Evolutionary conservation across 495 filamentous ascomycete genomes (phyloP), one percentile per base, ranked within the genome.

Genomic region (Hypoxylon lenormandii): DNA sequence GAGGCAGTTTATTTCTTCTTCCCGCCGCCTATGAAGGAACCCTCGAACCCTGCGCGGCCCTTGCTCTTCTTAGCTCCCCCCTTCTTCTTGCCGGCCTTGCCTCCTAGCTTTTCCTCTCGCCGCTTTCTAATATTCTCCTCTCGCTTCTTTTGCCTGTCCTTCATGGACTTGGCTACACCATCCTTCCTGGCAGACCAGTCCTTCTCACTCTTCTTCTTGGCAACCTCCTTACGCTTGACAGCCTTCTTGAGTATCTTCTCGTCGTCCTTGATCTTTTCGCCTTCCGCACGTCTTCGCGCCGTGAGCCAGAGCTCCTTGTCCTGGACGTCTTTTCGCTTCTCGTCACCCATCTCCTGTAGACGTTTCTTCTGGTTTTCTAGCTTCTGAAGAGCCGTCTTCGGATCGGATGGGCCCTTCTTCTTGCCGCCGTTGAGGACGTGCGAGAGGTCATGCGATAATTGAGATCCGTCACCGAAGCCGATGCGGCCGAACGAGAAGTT

Each of bases 231-330:
- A 64, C 94, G 88, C 85, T 97, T 97, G 60, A 97, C 80, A 1
- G 93, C 92, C 83, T 97, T 97, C 86, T 96, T 96, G 11, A 98
- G 85, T 33, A 98, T 76, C n/a, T 84, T 87, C 53, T 91, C 91
- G 75, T 96, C 91, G 64, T 98, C 93, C 60, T 88, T 84, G n/a
- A 97, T 88, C 70, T 93, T 92, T 75, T 97, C 93, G 23, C 95
- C 92, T 66, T 94, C 91, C 3, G 91, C 92, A 22, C 91, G 89
- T 77, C 94, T 92, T 78, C 92, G 88, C 5, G 94, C 95, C 51
- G 93, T 94, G 60, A 96, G 83, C 95, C 95, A 98, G 50, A 88
- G 78, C 73, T 98, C 94, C 80, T 97, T 97, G 79, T 97, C 93
- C 63, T 91, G 87, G 18, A 98, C 86, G 55, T 95, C 90, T 49